Evolutionary conservation across 2,329 filamentous ascomycete genomes (phyloP), one percentile per base, ranked within the genome.

Genomic region (Arachnomyces sp.): DNA sequence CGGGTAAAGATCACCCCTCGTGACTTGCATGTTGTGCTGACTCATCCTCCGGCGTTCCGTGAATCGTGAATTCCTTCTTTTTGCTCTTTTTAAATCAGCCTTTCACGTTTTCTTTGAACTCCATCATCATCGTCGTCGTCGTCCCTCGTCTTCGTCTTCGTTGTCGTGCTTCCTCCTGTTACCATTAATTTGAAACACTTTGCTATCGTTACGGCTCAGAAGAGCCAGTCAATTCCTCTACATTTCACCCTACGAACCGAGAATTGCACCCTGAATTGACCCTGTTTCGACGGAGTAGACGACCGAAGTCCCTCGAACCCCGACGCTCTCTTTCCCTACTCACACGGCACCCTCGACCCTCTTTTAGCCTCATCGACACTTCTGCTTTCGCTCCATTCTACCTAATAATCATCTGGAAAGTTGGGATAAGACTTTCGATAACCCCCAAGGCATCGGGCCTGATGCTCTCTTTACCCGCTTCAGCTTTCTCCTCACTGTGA

Each of bases 41-140:
- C 25, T 28, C 34, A 37, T 28, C 11, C n/a, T n/a, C n/a, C n/a
- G n/a, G n/a, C n/a, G n/a, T n/a, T n/a, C n/a, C n/a, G n/a, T n/a
- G n/a, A n/a, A n/a, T 29, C 38, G 32, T 44, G 29, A 28, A 37
- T 40, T 43, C 33, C 34, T 34, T 51, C 48, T 39, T 36, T 38
- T 32, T 25, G 5, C 21, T 25, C 21, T 25, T 25, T 25, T 25
- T 9, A 25, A 25, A 25, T 5, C 5, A 25, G 5, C 21, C 5
- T 5, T 25, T 25, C 5, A 25, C 5, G 9, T 5, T 25, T 9
- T 25, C 21, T 25, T 25, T 25, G 5, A 25, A 25, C 21, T 5
- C 21, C 21, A 25, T 25, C 21, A 25, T 9, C 21, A 25, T 25
- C 21, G 9, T 9, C 21, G 9, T 25, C 21, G 9, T 9, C 21